Percentiles rank a stretch among this genome's conserved stretches.
These are phyloP conservation scores for Kwoniella europaea DNA, from an alignment of 768 basidiomycete genomes.

Conservation along the genomic window DNA sequence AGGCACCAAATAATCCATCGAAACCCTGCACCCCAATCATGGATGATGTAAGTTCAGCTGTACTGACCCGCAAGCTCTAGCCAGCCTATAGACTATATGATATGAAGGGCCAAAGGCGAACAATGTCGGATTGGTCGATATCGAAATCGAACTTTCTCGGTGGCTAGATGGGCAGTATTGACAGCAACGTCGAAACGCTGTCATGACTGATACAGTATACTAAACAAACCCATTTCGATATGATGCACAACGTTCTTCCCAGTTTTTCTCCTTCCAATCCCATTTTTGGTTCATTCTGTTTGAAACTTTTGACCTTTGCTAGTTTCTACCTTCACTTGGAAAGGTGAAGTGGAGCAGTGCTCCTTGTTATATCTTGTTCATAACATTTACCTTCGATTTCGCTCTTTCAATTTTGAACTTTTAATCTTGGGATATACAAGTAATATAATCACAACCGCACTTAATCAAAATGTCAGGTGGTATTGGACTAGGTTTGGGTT, in stretches of 20 bases:
- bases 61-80: neutral
- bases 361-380: neutral
- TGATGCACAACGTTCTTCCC: no score
- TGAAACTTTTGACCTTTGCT: neutral
- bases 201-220: no score
- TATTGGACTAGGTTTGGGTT: slow-evolving; percentile 11
- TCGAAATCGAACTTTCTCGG: neutral
- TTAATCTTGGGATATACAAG: no score
- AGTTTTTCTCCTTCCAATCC: neutral
- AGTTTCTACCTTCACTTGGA: neutral
- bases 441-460: neutral
- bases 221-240: no score
- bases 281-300: neutral
- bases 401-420: slow-evolving; percentile 1
- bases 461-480: slow-evolving; percentile 9
- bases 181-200: neutral
- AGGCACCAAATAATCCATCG: no score
- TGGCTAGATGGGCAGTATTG: neutral
- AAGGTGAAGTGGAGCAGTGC: slow-evolving; percentile 4
- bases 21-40: neutral
- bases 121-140: neutral
- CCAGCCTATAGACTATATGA: neutral
- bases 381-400: slow-evolving; percentile 14
- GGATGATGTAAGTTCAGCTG: neutral
- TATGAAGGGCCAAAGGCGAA: no score